A percentile compares a stretch with the other conserved stretches of the same genome.
phyloP scores from a whole-genome alignment of 2,329 filamentous ascomycete genomes.

The Sarocladium brachiariae region DNA sequence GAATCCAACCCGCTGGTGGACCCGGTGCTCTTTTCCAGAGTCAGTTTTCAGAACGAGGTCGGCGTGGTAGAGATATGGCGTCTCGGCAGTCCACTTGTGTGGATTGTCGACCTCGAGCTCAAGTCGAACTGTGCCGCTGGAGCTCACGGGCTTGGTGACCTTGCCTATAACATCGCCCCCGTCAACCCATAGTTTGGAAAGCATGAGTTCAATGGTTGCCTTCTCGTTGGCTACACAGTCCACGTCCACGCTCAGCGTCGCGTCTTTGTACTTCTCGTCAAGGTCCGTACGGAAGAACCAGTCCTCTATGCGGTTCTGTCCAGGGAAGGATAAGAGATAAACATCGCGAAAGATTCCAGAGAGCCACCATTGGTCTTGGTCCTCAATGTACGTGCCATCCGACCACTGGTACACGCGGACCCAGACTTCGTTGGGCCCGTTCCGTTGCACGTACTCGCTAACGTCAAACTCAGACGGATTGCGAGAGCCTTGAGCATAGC shows the following conservation, averaged over 20 bases:
- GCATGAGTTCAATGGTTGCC: neutral
- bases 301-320: slow-evolving; percentile 45
- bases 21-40: slow-evolving; percentile 26
- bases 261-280: slow-evolving; percentile 25
- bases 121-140: neutral
- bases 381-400: slow-evolving; percentile 63
- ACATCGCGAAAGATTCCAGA: slow-evolving; percentile 61
- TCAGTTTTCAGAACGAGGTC: neutral
- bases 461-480: slow-evolving; percentile 67
- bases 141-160: neutral
- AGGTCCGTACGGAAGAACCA: slow-evolving; percentile 48
- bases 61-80: slow-evolving; percentile 49
- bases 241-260: neutral
- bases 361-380: slow-evolving; percentile 64
- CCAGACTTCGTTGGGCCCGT: slow-evolving; percentile 45
- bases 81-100: slow-evolving; percentile 64
- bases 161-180: neutral
- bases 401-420: slow-evolving; percentile 67
- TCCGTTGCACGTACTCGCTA: slow-evolving; percentile 35
- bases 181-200: neutral
- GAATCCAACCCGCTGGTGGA: slow-evolving; percentile 55
- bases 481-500: slow-evolving; percentile 62
- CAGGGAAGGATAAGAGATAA: slow-evolving; percentile 49
- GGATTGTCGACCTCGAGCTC: slow-evolving; percentile 29
- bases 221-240: neutral